Evolutionary conservation across 345 rosid genomes (phyloP).

Genomic region (Citrus cavaleriei): DNA sequence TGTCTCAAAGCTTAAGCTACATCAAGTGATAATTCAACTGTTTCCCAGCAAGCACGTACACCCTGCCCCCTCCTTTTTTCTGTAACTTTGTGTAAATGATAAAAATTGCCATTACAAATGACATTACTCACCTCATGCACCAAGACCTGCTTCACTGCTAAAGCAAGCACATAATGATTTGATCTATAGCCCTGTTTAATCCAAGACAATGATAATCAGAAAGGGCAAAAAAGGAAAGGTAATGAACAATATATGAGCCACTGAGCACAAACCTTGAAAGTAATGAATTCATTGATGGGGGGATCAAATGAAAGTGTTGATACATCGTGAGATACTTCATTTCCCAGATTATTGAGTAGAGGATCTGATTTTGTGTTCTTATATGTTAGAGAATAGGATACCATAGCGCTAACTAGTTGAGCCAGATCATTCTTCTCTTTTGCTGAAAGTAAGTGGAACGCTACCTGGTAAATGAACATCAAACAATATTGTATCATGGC

Average conservation of each 20-base stretch:
- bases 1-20: not conserved
- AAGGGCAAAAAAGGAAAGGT: not conserved
- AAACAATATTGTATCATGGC: not conserved
- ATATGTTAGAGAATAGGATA: constrained; percentile 70
- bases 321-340: constrained; percentile 45
- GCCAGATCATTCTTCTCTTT: constrained; percentile 65
- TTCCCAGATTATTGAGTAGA: constrained; percentile 33
- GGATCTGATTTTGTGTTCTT: constrained; percentile 51
- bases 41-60: not conserved
- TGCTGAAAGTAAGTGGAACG: constrained; percentile 71
- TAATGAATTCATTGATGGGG: constrained; percentile 58
- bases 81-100: not conserved
- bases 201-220: constrained; percentile 19
- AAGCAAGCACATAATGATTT: constrained; percentile 56
- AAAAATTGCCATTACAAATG: not conserved
- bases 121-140: constrained; percentile 68
- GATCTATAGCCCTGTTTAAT: constrained; percentile 55
- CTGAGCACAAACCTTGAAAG: constrained; percentile 56
- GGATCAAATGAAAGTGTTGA: constrained; percentile 68
- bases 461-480: constrained; percentile 52
- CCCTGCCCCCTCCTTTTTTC: not conserved
- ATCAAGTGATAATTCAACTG: not conserved
- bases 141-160: constrained; percentile 80
- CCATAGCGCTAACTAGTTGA: constrained; percentile 65
- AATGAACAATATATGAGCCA: not conserved